phyloP scores from a whole-genome alignment of 1,284 basidiomycete species.

The Trametes sp. region DNA sequence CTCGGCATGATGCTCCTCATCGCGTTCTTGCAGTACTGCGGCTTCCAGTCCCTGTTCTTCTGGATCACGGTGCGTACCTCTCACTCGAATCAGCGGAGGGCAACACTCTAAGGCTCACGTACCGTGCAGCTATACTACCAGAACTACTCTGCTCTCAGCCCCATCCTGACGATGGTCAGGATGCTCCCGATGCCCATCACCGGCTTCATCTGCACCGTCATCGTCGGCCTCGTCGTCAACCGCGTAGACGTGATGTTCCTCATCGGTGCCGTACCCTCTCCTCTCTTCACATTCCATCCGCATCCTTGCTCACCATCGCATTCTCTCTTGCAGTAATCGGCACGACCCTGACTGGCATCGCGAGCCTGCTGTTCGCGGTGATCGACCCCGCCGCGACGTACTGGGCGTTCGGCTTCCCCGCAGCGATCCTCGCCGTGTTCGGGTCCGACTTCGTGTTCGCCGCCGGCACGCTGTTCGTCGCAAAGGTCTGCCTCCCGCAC shows the following conservation, averaged over 20 bases:
- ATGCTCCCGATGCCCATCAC: constrained; percentile 80
- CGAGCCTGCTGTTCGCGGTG: constrained; percentile 77
- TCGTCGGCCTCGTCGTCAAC: constrained; percentile 68
- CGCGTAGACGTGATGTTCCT: constrained; percentile 63
- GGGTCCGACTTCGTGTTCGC: constrained; percentile 86
- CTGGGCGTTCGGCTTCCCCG: constrained; percentile 86
- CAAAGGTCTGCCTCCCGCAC: constrained; percentile 69
- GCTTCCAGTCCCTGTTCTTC: constrained; percentile 38
- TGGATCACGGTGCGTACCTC: constrained; percentile 56
- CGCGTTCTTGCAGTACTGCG: not conserved
- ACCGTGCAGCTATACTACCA: constrained; percentile 69
- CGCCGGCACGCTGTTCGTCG: constrained; percentile 77
- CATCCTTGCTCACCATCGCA: not conserved
- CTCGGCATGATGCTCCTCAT: not conserved
- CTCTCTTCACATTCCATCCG: not conserved
- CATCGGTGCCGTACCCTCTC: constrained; percentile 50
- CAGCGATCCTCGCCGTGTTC: constrained; percentile 73
- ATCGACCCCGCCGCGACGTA: constrained; percentile 68
- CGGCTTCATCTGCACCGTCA: constrained; percentile 73
- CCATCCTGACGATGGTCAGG: constrained; percentile 77
- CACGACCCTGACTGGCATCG: constrained; percentile 64
- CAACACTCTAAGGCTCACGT: not conserved
- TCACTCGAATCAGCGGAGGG: not conserved
- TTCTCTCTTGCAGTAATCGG: constrained; percentile 51
- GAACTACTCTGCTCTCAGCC: constrained; percentile 58